Evolutionary conservation across 768 basidiomycete species (phyloP).

Genomic region (Cyclocybe aegerita): DNA sequence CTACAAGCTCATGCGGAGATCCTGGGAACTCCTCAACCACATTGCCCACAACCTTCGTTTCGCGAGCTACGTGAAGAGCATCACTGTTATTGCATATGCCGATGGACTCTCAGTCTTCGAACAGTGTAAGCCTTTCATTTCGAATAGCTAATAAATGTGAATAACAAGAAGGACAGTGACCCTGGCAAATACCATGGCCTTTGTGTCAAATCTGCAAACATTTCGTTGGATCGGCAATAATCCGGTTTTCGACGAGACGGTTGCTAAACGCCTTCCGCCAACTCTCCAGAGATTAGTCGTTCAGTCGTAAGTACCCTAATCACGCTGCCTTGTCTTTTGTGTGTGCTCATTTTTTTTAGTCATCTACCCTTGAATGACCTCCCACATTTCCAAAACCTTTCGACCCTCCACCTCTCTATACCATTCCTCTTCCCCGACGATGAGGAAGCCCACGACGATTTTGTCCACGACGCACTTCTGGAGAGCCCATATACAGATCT

Average conservation of each 20-base stretch:
- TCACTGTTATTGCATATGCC: constrained; percentile 35
- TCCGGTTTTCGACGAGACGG: constrained; percentile 24
- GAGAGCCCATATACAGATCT: constrained; percentile 2
- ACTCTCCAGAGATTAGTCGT: constrained; percentile 25
- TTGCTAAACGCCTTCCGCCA: constrained; percentile 28
- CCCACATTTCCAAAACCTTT: constrained; percentile 22
- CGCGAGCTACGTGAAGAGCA: constrained; percentile 31
- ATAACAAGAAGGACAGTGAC: constrained; percentile 22
- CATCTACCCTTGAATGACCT: constrained; percentile 23
- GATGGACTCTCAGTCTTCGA: constrained; percentile 36
- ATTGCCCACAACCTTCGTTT: constrained; percentile 33
- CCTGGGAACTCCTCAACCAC: constrained; percentile 39
- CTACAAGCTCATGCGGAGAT: constrained; percentile 30
- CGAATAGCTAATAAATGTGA: not conserved
- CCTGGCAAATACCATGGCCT: constrained; percentile 29
- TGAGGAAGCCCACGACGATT: constrained; percentile 24
- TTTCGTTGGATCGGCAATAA: constrained; percentile 38
- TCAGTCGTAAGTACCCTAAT: constrained; percentile 26
- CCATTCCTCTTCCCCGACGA: constrained; percentile 35
- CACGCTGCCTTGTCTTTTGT: constrained; percentile 10
- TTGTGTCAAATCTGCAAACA: constrained; percentile 30
- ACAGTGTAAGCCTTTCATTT: constrained; percentile 22
- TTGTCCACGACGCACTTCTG: constrained; percentile 13
- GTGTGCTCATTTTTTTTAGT: constrained; percentile 13
- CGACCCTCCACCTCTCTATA: constrained; percentile 26